Conservation (phyloP, 768 basidiomycete species). For the Leccinum pellstonianum region DNA sequence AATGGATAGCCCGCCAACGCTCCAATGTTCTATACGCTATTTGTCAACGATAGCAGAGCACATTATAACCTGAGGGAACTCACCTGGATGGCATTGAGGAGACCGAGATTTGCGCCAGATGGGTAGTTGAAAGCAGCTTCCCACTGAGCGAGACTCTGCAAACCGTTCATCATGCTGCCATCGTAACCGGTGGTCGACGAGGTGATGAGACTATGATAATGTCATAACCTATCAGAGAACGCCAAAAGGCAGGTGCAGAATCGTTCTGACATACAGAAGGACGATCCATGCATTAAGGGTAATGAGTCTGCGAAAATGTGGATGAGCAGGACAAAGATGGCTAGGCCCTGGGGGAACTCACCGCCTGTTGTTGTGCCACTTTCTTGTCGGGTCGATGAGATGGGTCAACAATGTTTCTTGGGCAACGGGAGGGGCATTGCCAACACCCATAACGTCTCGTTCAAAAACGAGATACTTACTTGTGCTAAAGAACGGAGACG, state of each 20-base stretch:
- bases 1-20: neutral
- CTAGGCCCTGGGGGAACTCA: neutral
- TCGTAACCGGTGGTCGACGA: neutral
- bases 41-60: neutral
- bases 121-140: neutral
- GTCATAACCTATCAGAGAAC: neutral
- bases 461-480: neutral
- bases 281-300: neutral
- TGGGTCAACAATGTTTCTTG: neutral
- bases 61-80: neutral
- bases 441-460: neutral
- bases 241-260: neutral
- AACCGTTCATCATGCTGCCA: neutral
- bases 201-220: neutral
- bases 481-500: neutral
- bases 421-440: neutral
- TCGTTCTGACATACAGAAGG: neutral
- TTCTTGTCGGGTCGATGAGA: neutral
- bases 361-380: neutral
- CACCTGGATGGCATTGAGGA: neutral
- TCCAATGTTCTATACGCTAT: neutral
- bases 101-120: neutral
- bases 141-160: neutral
- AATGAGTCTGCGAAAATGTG: neutral
- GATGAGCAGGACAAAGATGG: neutral